These are phyloP conservation scores for Pseudogymnoascus sp. DNA, from an alignment of 2,329 filamentous ascomycete genomes.

Conservation along the genomic window DNA sequence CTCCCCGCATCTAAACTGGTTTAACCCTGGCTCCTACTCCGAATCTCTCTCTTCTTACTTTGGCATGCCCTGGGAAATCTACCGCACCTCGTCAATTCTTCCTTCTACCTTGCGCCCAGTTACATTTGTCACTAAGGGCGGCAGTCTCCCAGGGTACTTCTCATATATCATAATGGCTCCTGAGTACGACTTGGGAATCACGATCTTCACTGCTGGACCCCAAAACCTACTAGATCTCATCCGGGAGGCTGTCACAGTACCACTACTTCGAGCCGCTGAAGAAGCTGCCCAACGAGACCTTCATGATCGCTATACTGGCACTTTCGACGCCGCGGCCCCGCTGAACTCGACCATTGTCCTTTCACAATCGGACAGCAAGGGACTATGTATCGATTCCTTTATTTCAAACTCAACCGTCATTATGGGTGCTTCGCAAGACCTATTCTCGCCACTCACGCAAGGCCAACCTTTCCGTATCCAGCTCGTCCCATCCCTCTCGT, in stretches of 20 bases:
- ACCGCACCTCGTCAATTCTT: conserved; percentile 33
- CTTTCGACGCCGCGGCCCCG: not conserved
- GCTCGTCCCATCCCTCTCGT: conserved; percentile 4
- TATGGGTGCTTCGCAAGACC: not conserved
- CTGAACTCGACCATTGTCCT: conserved; percentile 10
- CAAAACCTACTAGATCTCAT: not conserved
- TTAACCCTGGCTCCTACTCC: conserved; percentile 32
- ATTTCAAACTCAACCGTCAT: conserved; percentile 8
- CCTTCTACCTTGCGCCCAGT: conserved; percentile 30
- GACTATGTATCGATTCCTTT: conserved; percentile 10
- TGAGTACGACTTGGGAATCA: conserved; percentile 37
- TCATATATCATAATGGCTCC: conserved; percentile 34
- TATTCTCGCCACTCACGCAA: not conserved
- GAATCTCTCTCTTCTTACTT: conserved; percentile 33
- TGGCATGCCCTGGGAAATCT: conserved; percentile 41
- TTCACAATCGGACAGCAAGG: not conserved
- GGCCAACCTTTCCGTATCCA: conserved; percentile 2
- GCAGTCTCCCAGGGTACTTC: conserved; percentile 35
- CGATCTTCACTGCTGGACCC: conserved; percentile 27
- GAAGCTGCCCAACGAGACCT: not conserved
- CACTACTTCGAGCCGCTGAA: not conserved
- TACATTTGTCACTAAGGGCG: conserved; percentile 38
- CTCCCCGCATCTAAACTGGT: conserved; percentile 29
- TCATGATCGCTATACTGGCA: not conserved
- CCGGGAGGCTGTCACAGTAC: not conserved